Evolutionary conservation across 1,284 basidiomycete genomes (phyloP).

Genomic region (Leccinum subrobustum): DNA sequence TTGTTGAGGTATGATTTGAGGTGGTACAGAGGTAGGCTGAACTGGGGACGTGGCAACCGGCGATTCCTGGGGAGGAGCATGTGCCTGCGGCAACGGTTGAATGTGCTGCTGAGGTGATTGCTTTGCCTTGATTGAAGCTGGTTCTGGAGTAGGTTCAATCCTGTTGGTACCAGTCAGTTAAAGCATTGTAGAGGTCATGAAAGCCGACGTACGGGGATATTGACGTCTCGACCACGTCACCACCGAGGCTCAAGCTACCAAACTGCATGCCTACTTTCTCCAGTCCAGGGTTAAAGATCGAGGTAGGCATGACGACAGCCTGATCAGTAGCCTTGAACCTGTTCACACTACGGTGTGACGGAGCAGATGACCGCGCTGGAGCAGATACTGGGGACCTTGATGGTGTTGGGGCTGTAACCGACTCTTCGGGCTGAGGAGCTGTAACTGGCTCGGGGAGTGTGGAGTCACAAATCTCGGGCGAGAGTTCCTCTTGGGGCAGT

Average conservation of each 20-base stretch:
- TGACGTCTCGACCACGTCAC: slow-evolving; percentile 53
- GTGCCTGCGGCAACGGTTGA: slow-evolving; percentile 28
- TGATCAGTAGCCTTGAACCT: slow-evolving; percentile 71
- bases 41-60: slow-evolving; percentile 34
- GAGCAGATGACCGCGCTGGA: slow-evolving; percentile 45
- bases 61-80: slow-evolving; percentile 23
- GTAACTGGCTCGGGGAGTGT: slow-evolving; percentile 13
- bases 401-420: slow-evolving; percentile 17
- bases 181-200: neutral
- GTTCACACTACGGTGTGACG: slow-evolving; percentile 53
- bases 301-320: slow-evolving; percentile 72
- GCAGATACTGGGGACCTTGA: slow-evolving; percentile 36
- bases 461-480: slow-evolving; percentile 11
- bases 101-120: slow-evolving; percentile 46
- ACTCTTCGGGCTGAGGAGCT: slow-evolving; percentile 23
- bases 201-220: slow-evolving; percentile 39
- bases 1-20: slow-evolving; percentile 31
- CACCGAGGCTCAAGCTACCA: slow-evolving; percentile 71
- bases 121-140: slow-evolving; percentile 47
- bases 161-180: slow-evolving; percentile 19
- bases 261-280: slow-evolving; percentile 85
- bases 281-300: slow-evolving; percentile 52
- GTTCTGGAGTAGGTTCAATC: slow-evolving; percentile 20
- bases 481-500: slow-evolving; percentile 20
- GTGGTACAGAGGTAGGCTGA: slow-evolving; percentile 40